Evolutionary conservation across 768 basidiomycete species (phyloP).

Genomic region (Mycena epipterygia): DNA sequence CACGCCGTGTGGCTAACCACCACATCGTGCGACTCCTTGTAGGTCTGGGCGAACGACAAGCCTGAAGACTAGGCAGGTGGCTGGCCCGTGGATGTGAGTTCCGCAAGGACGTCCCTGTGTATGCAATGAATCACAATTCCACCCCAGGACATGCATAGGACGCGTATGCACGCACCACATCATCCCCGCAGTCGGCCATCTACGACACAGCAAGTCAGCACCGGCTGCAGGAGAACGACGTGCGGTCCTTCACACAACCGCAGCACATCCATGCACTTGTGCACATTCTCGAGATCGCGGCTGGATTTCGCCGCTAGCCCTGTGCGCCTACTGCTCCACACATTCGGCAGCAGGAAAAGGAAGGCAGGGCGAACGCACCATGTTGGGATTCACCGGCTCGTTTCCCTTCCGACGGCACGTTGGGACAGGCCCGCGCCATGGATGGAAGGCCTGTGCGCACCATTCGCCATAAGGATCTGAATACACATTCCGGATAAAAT

Average conservation of each 20-base stretch:
- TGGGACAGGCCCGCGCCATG: slow-evolving; percentile 78
- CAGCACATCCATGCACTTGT: slow-evolving; percentile 68
- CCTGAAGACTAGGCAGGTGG: too few relatives aligned
- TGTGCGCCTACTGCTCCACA: slow-evolving; percentile 71
- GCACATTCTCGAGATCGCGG: slow-evolving; percentile 70
- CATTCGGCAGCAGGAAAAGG: slow-evolving; percentile 68
- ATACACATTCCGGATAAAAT: too few relatives aligned
- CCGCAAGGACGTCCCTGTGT: too few relatives aligned
- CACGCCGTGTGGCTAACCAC: too few relatives aligned
- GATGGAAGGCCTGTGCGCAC: slow-evolving; percentile 59
- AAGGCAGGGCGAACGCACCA: slow-evolving; percentile 50
- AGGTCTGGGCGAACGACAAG: too few relatives aligned
- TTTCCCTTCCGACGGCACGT: slow-evolving; percentile 48
- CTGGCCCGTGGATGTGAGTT: too few relatives aligned
- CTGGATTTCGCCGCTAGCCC: slow-evolving; percentile 61
- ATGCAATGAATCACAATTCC: too few relatives aligned
- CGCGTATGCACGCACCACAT: too few relatives aligned
- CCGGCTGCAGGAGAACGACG: slow-evolving; percentile 17
- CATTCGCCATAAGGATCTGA: too few relatives aligned
- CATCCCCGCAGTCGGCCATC: slow-evolving; percentile 61
- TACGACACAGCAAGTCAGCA: slow-evolving; percentile 29
- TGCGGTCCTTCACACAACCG: slow-evolving; percentile 55
- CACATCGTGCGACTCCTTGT: too few relatives aligned
- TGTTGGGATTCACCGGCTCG: slow-evolving; percentile 46
- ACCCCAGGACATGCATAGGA: too few relatives aligned